A percentile compares a stretch with the other conserved stretches of the same genome.
Conservation (phyloP, 2,329 filamentous ascomycete species). For the Pseudogymnoascus destructans region DNA sequence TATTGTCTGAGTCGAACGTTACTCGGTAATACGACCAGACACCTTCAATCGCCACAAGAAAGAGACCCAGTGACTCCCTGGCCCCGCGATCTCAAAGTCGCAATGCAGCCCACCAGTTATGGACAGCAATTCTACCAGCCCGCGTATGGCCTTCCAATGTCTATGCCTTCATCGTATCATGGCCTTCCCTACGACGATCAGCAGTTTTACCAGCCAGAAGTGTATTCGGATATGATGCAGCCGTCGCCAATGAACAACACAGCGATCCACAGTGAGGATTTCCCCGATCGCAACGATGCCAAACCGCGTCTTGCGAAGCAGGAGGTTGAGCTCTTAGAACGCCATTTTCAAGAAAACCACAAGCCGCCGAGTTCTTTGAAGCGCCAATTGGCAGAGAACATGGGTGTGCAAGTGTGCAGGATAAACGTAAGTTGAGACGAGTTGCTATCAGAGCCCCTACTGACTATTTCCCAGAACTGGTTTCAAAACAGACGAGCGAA, state of each 20-base stretch:
- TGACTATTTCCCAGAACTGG: constrained; percentile 42
- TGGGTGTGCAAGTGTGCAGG: constrained; percentile 48
- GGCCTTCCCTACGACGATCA: not conserved
- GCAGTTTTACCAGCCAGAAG: not conserved
- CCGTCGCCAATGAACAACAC: not conserved
- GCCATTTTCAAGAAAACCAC: constrained; percentile 49
- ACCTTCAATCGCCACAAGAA: not conserved
- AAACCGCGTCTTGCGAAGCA: constrained; percentile 44
- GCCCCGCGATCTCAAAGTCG: not conserved
- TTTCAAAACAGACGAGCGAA: constrained; percentile 50
- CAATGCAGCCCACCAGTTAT: not conserved
- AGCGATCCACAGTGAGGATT: constrained; percentile 1
- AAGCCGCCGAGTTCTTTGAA: constrained; percentile 51
- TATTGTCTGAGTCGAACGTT: not conserved
- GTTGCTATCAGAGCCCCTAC: constrained; percentile 11
- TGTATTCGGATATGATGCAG: constrained; percentile 8
- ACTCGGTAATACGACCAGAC: not conserved
- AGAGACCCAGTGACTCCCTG: not conserved
- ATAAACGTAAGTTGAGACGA: constrained; percentile 40
- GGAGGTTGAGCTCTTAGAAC: constrained; percentile 45
- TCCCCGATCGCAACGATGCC: constrained; percentile 27
- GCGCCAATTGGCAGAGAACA: constrained; percentile 45
- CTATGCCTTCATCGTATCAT: not conserved
- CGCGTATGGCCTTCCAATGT: not conserved
- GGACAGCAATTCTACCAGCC: not conserved